A percentile compares a stretch with the other conserved stretches of the same genome.
Evolutionary conservation across 192 early-diverging fungal genomes (phyloP).

Genomic region (Coemansia sp.): DNA sequence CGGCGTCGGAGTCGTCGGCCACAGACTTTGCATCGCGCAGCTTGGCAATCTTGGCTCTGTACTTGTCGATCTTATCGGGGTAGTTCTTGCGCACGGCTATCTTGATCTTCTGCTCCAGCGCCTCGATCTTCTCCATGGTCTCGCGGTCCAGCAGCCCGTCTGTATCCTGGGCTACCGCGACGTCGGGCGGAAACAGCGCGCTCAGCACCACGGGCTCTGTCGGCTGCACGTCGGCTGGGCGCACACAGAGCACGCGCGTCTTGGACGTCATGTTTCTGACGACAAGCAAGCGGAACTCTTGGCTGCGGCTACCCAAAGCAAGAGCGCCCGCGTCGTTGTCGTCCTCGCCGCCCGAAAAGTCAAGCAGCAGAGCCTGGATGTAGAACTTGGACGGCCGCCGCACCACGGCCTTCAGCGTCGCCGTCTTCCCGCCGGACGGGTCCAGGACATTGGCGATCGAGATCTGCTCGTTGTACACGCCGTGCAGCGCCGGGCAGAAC

Average conservation of each 20-base stretch:
- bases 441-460: constrained; percentile 88
- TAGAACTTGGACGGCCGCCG: constrained; percentile 84
- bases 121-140: constrained; percentile 93
- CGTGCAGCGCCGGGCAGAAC: constrained; percentile 88
- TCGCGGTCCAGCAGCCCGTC: constrained; percentile 38
- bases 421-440: constrained; percentile 69
- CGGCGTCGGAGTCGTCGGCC: neutral
- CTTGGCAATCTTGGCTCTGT: constrained; percentile 70
- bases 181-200: constrained; percentile 29
- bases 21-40: constrained; percentile 39
- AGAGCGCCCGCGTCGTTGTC: constrained; percentile 22
- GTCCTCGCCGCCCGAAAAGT: constrained; percentile 57
- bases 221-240: neutral
- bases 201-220: constrained; percentile 13
- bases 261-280: constrained; percentile 83
- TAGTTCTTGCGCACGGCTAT: constrained; percentile 88
- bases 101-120: constrained; percentile 95
- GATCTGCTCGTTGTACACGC: constrained; percentile 80
- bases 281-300: constrained; percentile 59
- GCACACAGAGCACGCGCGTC: constrained; percentile 64
- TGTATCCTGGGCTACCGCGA: constrained; percentile 3
- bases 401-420: constrained; percentile 88
- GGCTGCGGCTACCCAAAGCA: constrained; percentile 55
- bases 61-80: constrained; percentile 82
- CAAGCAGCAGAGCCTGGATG: constrained; percentile 66